phyloP scores from a whole-genome alignment of 257 asterid genomes.

The Thymus mandschuricus region DNA sequence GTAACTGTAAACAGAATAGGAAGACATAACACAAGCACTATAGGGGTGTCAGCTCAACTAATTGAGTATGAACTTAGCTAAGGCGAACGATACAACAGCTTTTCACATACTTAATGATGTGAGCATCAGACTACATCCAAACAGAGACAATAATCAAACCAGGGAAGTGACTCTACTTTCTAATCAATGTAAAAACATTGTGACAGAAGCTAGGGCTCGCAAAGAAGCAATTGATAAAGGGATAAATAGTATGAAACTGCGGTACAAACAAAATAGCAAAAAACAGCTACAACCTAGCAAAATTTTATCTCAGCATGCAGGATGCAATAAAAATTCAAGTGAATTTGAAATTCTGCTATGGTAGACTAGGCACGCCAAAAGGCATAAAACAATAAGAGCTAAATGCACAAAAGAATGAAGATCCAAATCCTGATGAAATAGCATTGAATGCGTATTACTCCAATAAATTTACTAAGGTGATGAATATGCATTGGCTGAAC shows the following conservation, averaged over 20 bases:
- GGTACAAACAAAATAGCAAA: not conserved
- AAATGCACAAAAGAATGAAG: not conserved
- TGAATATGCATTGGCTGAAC: not conserved
- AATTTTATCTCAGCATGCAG: conserved; percentile 5
- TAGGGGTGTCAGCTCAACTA: not conserved
- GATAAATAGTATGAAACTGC: too few relatives aligned
- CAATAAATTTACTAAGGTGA: conserved; percentile 5
- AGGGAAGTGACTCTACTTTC: not conserved
- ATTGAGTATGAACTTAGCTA: conserved; percentile 14
- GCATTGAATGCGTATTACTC: conserved; percentile 10
- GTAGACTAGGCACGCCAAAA: conserved; percentile 1
- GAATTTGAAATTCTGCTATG: not conserved
- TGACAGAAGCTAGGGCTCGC: conserved; percentile 5
- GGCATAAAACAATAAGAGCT: not conserved
- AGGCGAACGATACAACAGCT: not conserved
- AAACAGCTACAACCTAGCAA: not conserved
- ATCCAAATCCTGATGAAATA: conserved; percentile 15
- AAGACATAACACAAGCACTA: conserved; percentile 1
- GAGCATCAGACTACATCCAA: conserved; percentile 17
- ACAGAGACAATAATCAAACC: not conserved
- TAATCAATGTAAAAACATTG: not conserved
- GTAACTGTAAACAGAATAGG: conserved; percentile 1
- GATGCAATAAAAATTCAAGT: not conserved
- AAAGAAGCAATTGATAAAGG: not conserved
- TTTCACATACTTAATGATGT: not conserved